A percentile compares a stretch with the other conserved stretches of the same genome.
These are phyloP conservation scores for Globisporangium radiosum DNA, from an alignment of 352 stramenopile genomes.

Conservation along the genomic window DNA sequence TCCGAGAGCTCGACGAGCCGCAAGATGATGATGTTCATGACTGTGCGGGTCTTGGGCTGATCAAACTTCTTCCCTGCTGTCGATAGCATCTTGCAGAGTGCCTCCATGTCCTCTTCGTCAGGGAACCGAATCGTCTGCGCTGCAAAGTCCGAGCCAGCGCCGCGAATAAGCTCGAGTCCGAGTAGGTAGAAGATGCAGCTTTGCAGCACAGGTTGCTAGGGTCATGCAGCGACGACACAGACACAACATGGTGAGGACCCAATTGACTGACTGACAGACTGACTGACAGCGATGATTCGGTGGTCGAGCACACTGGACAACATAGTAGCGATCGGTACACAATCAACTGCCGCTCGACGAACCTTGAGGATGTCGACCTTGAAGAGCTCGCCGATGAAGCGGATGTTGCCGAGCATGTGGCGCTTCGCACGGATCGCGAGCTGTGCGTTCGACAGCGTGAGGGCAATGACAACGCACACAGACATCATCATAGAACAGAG, in stretches of 20 bases:
- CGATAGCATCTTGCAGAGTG: slow-evolving; percentile 80
- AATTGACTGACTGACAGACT: too few species aligned
- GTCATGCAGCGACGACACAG: not conserved
- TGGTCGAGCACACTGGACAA: too few species aligned
- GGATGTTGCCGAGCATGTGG: slow-evolving; percentile 84
- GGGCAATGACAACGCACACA: not conserved
- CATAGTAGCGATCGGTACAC: not conserved
- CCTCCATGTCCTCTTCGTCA: slow-evolving; percentile 80
- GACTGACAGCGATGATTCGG: too few species aligned
- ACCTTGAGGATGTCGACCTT: slow-evolving; percentile 84
- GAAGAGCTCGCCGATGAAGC: slow-evolving; percentile 85
- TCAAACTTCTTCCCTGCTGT: slow-evolving; percentile 87
- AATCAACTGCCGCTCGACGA: not conserved
- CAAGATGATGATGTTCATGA: slow-evolving; percentile 85
- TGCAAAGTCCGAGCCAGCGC: slow-evolving; percentile 33
- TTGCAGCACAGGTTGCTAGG: slow-evolving; percentile 64
- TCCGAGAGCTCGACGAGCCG: slow-evolving; percentile 80
- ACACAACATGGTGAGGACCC: too few species aligned
- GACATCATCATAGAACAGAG: not conserved
- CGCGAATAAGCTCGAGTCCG: slow-evolving; percentile 59
- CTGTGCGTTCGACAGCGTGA: slow-evolving; percentile 8
- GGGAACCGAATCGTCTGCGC: slow-evolving; percentile 70
- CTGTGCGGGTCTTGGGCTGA: slow-evolving; percentile 57
- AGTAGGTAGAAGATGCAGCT: slow-evolving; percentile 77
- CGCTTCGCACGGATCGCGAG: slow-evolving; percentile 57